These are phyloP conservation scores for Aegilops sharonensis DNA, from an alignment of 176 grass and related monocot species.

Conservation along the genomic window DNA sequence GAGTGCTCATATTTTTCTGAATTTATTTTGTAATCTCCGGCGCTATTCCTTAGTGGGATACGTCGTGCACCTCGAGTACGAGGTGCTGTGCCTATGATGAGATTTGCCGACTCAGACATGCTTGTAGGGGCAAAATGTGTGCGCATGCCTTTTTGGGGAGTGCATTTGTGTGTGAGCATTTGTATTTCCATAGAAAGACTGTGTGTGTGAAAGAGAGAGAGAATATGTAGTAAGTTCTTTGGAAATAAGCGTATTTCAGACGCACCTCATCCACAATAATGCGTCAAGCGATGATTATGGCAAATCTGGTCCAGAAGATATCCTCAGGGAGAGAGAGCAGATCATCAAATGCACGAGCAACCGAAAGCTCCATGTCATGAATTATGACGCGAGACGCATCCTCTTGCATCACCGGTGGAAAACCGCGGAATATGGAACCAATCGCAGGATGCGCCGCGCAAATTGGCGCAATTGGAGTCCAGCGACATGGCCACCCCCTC, in stretches of 20 bases:
- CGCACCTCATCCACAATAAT: background rate
- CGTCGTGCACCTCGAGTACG: too few species aligned
- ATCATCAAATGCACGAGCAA: background rate
- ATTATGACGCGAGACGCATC: background rate
- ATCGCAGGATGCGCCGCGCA: background rate
- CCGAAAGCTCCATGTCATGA: background rate
- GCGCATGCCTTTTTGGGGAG: too few species aligned
- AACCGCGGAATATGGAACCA: background rate
- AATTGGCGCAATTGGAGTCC: slow-evolving; percentile 35
- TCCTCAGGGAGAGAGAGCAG: background rate
- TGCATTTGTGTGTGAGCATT: too few species aligned
- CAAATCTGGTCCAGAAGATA: background rate
- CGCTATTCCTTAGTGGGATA: too few species aligned
- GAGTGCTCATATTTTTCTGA: background rate
- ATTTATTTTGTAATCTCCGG: background rate
- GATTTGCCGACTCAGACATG: background rate
- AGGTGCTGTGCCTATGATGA: background rate
- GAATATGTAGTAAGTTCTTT: background rate
- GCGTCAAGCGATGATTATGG: background rate
- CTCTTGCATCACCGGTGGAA: slow-evolving; percentile 7
- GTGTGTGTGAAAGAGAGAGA: too few species aligned
- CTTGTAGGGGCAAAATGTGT: too few species aligned
- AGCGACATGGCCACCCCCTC: background rate
- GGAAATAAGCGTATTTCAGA: background rate
- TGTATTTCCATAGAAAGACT: too few species aligned